Conservation (phyloP, 2,329 filamentous ascomycete species). For the Fusarium chlamydosporum region DNA sequence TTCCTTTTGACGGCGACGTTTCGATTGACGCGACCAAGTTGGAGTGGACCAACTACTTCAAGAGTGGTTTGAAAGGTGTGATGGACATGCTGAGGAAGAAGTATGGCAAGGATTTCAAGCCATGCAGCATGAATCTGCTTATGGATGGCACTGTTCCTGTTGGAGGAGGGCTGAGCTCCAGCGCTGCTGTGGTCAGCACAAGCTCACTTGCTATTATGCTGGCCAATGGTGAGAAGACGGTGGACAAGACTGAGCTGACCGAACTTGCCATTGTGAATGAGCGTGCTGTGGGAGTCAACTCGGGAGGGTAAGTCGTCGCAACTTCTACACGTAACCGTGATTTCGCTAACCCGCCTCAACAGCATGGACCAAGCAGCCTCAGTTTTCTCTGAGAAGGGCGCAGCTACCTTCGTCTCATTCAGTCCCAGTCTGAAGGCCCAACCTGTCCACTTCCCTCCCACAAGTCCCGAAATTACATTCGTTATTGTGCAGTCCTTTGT, state of each 20-base stretch:
- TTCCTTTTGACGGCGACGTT: constrained; percentile 74
- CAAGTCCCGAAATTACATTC: constrained; percentile 87
- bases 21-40: constrained; percentile 87
- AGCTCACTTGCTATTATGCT: constrained; percentile 89
- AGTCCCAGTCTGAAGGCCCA: constrained; percentile 81
- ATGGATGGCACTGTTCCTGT: constrained; percentile 93
- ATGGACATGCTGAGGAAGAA: constrained; percentile 81
- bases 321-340: neutral
- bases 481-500: constrained; percentile 96
- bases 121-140: constrained; percentile 84
- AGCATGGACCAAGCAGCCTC: constrained; percentile 98
- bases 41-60: constrained; percentile 99
- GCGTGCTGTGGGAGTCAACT: constrained; percentile 94
- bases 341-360: constrained; percentile 38
- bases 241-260: constrained; percentile 92
- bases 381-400: constrained; percentile 89
- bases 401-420: constrained; percentile 92
- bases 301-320: constrained; percentile 78
- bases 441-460: constrained; percentile 85
- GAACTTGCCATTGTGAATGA: constrained; percentile 96
- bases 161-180: constrained; percentile 92
- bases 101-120: constrained; percentile 71
- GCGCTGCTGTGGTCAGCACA: constrained; percentile 92
- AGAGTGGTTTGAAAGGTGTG: constrained; percentile 87
- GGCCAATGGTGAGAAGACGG: constrained; percentile 81